Base-by-base conservation (phyloP, 176 grass and related monocot genomes). In the Ensete ventricosum region DNA sequence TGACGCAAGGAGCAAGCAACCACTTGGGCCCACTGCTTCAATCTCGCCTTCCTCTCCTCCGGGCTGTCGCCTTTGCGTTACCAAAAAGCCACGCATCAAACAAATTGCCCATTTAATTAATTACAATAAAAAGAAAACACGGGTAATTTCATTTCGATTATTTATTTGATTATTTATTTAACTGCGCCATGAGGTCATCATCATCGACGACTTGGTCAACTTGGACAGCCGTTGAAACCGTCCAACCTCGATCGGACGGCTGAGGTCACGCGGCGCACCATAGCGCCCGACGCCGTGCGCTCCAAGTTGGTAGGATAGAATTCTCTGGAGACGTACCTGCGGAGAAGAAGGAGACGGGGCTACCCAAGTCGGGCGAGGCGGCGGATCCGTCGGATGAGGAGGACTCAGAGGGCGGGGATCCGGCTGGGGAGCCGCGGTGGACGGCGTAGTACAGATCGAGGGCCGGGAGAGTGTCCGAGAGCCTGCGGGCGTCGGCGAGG, bases 11-110 rank as follows among this genome's bases (percentile, higher is more conserved):
- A 88, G 21, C 91, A 80, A 51, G 86, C 92, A 57, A 96, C 92
- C 72, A 96, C 89, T 68, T 96, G 89, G 23, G 92, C 92, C 92
- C 92, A 96, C 79, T 89, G 89, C 84, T 89, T 92, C 81, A 96
- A 77, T 60, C 84, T 85, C 85, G 73, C 85, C 84, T 96, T 92
- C 73, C 87, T 88, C 84, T 82, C 85, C 75, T 96, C 89, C 70
- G 86, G 84, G 24, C 76, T 54, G 51, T 96, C 92, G 20, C 83
- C 92, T 96, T 70, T 65, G 68, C 66, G 19, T 5, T 52, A 57
- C 57, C 14, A 17, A 17, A 62, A n/a, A 8, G 17, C 11, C 55
- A 58, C 2, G 55, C 55, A 58, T 12, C 8, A 19, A 58, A 25
- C 55, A 17, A 58, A 58, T 17, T 58, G 55, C 17, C 2, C 55